Evolutionary conservation across 2,329 filamentous ascomycete genomes (phyloP).

Genomic region (Aureobasidium sp.): DNA sequence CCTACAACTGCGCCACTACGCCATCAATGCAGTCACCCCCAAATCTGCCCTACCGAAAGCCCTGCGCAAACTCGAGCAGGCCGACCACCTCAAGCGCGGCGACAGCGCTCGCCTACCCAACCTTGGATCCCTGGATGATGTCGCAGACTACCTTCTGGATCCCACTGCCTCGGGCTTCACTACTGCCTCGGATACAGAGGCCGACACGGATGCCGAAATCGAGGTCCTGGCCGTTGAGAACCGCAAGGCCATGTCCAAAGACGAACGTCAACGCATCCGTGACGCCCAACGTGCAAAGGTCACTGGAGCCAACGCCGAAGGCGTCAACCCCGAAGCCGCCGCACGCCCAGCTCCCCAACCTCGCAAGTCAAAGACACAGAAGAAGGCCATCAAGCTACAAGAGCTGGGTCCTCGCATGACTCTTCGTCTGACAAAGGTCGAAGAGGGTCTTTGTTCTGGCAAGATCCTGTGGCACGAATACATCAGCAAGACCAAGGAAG

Average conservation of each 20-base stretch:
- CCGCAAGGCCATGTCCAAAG: constrained; percentile 52
- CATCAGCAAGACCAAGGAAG: constrained; percentile 71
- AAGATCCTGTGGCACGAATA: constrained; percentile 98
- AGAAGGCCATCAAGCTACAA: constrained; percentile 80
- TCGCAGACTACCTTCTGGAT: constrained; percentile 88
- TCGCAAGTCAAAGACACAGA: constrained; percentile 50
- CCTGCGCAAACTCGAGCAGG: constrained; percentile 73
- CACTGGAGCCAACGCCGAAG: constrained; percentile 14
- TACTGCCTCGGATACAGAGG: constrained; percentile 84
- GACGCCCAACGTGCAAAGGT: constrained; percentile 14
- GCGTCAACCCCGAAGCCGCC: constrained; percentile 17
- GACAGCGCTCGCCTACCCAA: constrained; percentile 62
- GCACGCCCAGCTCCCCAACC: constrained; percentile 31
- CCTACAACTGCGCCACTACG: constrained; percentile 84
- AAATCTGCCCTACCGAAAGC: constrained; percentile 65
- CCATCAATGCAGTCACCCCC: constrained; percentile 81
- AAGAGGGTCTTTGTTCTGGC: constrained; percentile 82
- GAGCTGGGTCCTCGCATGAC: constrained; percentile 88
- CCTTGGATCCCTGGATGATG: constrained; percentile 81
- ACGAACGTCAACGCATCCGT: constrained; percentile 37
- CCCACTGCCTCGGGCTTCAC: constrained; percentile 71
- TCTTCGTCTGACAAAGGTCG: constrained; percentile 85
- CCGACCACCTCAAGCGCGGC: constrained; percentile 60
- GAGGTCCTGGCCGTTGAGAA: constrained; percentile 60
- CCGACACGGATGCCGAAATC: constrained; percentile 91